Conservation (phyloP, 805 yeast species). For the Wickerhamomyces chaumierensis region DNA sequence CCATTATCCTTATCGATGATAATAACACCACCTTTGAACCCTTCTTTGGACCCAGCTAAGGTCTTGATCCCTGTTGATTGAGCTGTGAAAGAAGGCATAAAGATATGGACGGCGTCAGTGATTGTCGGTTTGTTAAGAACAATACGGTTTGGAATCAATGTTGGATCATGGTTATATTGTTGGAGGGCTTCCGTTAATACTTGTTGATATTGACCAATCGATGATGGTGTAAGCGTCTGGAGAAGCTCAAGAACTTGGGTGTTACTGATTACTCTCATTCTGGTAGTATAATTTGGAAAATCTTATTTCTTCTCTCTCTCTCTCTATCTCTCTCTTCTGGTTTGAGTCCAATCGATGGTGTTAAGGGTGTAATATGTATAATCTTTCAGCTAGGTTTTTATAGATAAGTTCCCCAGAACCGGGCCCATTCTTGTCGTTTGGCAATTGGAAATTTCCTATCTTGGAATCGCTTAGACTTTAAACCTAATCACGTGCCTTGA, state of each 20-base stretch:
- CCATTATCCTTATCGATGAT: slow-evolving; percentile 43
- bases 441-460: too few relatives aligned
- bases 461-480: too few relatives aligned
- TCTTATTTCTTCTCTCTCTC: too few relatives aligned
- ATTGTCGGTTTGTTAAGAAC: slow-evolving; percentile 28
- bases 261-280: slow-evolving; percentile 27
- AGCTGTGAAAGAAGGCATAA: slow-evolving; percentile 55
- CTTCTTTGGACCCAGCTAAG: slow-evolving; percentile 43
- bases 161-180: slow-evolving; percentile 31
- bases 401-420: too few relatives aligned
- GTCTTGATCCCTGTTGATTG: slow-evolving; percentile 45
- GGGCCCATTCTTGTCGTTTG: too few relatives aligned
- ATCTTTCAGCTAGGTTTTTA: too few relatives aligned
- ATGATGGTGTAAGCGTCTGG: slow-evolving; percentile 14
- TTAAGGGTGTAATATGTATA: too few relatives aligned
- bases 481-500: too few relatives aligned
- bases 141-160: slow-evolving; percentile 43
- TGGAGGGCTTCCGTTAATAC: slow-evolving; percentile 26
- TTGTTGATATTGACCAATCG: slow-evolving; percentile 25
- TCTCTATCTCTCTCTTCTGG: too few relatives aligned
- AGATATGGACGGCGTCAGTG: slow-evolving; percentile 33
- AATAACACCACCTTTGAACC: slow-evolving; percentile 47
- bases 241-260: slow-evolving; percentile 21
- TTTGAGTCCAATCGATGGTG: too few relatives aligned
- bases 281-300: too few relatives aligned